Conservation (phyloP, 176 grass and related monocot species). For the Phoenix roebelenii region DNA sequence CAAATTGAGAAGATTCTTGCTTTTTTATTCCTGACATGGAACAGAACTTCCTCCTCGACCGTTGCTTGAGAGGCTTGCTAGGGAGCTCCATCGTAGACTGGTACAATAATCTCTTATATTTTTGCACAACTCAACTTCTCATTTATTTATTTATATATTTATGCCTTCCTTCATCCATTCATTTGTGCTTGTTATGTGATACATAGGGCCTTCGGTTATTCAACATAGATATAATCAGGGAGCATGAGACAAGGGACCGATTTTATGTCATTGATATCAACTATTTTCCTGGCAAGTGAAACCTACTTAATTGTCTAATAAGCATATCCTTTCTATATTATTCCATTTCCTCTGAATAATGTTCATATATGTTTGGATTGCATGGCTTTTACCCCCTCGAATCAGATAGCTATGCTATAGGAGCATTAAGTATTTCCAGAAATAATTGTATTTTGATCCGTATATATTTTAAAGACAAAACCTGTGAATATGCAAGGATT, state of each 20-base stretch:
- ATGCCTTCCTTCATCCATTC: no score
- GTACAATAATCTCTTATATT: constrained; percentile 27
- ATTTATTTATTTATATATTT: no score
- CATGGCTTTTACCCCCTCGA: no score
- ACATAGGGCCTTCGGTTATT: constrained; percentile 81
- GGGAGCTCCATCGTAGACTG: constrained; percentile 60
- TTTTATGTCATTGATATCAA: constrained; percentile 99
- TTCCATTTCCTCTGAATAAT: no score
- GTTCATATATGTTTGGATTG: no score
- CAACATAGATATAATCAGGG: constrained; percentile 91
- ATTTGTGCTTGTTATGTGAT: no score
- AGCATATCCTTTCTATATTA: no score
- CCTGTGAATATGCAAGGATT: no score
- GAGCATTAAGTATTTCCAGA: no score
- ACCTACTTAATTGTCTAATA: background rate
- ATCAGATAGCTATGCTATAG: no score
- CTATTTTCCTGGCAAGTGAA: constrained; percentile 78
- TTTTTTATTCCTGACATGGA: constrained; percentile 18
- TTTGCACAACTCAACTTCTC: background rate
- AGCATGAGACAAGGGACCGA: constrained; percentile 74
- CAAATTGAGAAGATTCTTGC: constrained; percentile 11
- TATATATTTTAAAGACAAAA: no score
- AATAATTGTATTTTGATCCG: no score
- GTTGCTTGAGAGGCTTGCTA: constrained; percentile 66
- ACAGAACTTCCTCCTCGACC: constrained; percentile 86